phyloP scores from a whole-genome alignment of 1,284 basidiomycete species.

The Boletellus deceptivus region DNA sequence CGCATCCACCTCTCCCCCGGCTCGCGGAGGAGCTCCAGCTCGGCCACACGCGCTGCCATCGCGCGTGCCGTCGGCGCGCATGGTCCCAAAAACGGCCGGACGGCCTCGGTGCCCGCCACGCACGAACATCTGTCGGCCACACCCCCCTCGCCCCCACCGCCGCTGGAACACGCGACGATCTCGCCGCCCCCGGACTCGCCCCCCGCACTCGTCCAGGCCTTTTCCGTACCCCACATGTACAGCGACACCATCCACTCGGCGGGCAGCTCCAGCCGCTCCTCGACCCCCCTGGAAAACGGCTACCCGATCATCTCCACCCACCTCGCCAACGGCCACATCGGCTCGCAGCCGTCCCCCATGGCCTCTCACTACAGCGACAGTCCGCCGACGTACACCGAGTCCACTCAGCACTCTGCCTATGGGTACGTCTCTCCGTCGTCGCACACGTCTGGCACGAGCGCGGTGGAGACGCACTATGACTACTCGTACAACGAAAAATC shows the following conservation, averaged over 20 bases:
- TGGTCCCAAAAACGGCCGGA: slow-evolving; percentile 25
- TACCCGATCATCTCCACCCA: slow-evolving; percentile 38
- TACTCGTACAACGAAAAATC: slow-evolving; percentile 34
- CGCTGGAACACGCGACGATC: slow-evolving; percentile 42
- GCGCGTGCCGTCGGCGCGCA: slow-evolving; percentile 40
- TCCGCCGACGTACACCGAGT: slow-evolving; percentile 44
- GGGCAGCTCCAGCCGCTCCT: slow-evolving; percentile 39
- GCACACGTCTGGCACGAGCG: slow-evolving; percentile 20
- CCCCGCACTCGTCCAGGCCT: slow-evolving; percentile 48
- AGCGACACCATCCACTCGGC: slow-evolving; percentile 37
- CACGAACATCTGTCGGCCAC: slow-evolving; percentile 27
- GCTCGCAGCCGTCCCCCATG: slow-evolving; percentile 33
- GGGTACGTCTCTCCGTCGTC: slow-evolving; percentile 40
- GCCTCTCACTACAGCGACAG: slow-evolving; percentile 33
- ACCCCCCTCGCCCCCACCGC: slow-evolving; percentile 43
- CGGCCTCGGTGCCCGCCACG: slow-evolving; percentile 20
- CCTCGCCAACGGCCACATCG: slow-evolving; percentile 26
- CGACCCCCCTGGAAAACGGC: slow-evolving; percentile 41
- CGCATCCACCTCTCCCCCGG: slow-evolving; percentile 72
- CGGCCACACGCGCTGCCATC: slow-evolving; percentile 49
- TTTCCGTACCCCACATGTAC: slow-evolving; percentile 29
- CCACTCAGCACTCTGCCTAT: slow-evolving; percentile 41
- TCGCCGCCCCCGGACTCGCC: slow-evolving; percentile 38
- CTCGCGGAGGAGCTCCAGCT: slow-evolving; percentile 56
- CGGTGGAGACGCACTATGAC: slow-evolving; percentile 29